These are phyloP conservation scores for Eucalyptus lansdowneana DNA, from an alignment of 345 rosid genomes.

Conservation along the genomic window DNA sequence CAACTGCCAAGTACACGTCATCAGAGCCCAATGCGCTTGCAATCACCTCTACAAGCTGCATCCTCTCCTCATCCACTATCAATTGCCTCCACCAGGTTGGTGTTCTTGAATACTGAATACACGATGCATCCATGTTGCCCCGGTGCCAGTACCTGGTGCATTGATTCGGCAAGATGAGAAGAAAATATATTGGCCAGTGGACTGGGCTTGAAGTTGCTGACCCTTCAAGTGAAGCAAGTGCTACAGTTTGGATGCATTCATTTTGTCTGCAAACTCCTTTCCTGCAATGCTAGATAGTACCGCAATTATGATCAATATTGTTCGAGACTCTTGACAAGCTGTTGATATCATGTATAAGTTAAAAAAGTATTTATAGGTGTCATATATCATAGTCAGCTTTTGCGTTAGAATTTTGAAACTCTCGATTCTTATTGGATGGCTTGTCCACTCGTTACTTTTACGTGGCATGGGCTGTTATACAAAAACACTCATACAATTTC, in stretches of 20 bases:
- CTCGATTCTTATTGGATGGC: background rate
- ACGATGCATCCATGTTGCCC: background rate
- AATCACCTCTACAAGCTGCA: background rate
- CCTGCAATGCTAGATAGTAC: background rate
- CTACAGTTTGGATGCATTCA: background rate
- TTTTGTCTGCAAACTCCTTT: background rate
- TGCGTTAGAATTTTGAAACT: background rate
- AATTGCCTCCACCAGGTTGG: background rate
- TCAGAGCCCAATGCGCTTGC: background rate
- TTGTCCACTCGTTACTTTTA: too few species aligned
- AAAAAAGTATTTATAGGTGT: background rate
- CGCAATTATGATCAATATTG: background rate
- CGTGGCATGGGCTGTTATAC: too few species aligned
- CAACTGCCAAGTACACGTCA: background rate
- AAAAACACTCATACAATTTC: too few species aligned
- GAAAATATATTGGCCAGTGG: background rate
- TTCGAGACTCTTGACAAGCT: background rate
- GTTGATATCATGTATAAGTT: background rate
- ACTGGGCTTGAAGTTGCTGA: background rate
- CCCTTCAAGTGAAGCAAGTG: background rate
- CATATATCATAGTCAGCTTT: background rate
- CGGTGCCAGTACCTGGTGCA: background rate
- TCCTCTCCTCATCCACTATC: background rate
- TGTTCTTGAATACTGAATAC: background rate
- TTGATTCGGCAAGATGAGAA: background rate